phyloP scores from a whole-genome alignment of 1,284 basidiomycete genomes.

The Ceratobasidium sp. region DNA sequence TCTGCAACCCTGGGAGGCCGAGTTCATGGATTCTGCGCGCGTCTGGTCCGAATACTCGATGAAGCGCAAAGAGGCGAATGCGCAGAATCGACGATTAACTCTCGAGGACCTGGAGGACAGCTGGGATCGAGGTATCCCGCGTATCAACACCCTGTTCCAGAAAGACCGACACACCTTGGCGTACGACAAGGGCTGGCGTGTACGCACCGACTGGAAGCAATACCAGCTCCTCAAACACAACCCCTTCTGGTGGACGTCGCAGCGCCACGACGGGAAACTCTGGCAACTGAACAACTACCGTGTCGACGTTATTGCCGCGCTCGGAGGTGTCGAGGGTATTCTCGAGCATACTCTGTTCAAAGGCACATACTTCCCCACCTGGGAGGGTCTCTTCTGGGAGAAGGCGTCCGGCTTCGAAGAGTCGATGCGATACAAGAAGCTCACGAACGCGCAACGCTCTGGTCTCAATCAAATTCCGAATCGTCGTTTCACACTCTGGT shows the following conservation, averaged over 20 bases:
- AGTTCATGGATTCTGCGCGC: slow-evolving; percentile 97
- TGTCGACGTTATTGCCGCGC: slow-evolving; percentile 98
- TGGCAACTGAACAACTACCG: slow-evolving; percentile 99
- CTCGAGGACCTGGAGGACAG: slow-evolving; percentile 98
- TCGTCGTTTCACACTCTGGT: slow-evolving; percentile 99
- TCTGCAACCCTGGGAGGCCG: slow-evolving; percentile 98
- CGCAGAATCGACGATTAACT: slow-evolving; percentile 95
- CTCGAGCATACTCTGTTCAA: slow-evolving; percentile 98
- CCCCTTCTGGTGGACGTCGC: slow-evolving; percentile 99
- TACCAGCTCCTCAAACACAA: slow-evolving; percentile 96
- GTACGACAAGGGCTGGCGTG: slow-evolving; percentile 76
- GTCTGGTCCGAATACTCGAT: slow-evolving; percentile 99
- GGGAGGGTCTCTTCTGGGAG: slow-evolving; percentile 97
- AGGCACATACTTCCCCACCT: slow-evolving; percentile 94
- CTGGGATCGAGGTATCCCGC: slow-evolving; percentile 98
- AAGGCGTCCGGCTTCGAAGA: slow-evolving; percentile 95
- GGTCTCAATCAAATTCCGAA: slow-evolving; percentile 99
- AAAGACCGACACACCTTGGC: slow-evolving; percentile 94
- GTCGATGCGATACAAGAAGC: slow-evolving; percentile 97
- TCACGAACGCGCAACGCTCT: slow-evolving; percentile 95
- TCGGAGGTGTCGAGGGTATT: slow-evolving; percentile 98
- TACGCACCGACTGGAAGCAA: slow-evolving; percentile 97
- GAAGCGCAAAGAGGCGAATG: slow-evolving; percentile 99
- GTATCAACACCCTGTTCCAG: slow-evolving; percentile 98
- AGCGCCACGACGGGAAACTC: slow-evolving; percentile 96